Evolutionary conservation across 1,284 basidiomycete genomes (phyloP), one percentile per base, ranked within the genome.

Genomic region (Cutaneotrichosporon sp.): DNA sequence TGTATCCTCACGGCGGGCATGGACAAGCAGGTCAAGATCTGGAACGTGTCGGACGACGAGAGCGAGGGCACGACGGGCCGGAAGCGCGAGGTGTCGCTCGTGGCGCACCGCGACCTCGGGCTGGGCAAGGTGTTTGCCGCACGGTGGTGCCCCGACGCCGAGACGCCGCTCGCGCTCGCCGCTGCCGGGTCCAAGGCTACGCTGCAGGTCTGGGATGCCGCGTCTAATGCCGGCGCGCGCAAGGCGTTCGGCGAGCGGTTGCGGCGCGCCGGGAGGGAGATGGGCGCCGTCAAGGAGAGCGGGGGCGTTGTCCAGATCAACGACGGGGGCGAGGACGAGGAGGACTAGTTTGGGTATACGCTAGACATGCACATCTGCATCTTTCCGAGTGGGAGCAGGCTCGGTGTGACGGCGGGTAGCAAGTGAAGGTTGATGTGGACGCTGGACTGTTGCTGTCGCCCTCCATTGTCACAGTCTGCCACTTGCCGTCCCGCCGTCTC

Each of bases 81-180:
- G 36, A 89, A 89, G 80, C 83, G 87, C 54, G 87, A 87, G 61
- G 91, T 98, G 73, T 93, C 88, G 76, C 83, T 99, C 68, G 93
- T 94, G 6, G 89, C 89, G 0, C 89, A 88, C 13, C 82, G 94
- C 64, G 95, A 99, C 79, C 83, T 99, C n/a, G 95, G 92, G 47
- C 87, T 97, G 54, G 95, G 95, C 78, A 97, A 97, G 82, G 89
- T 99, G 20, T 99, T 99, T 80, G 89, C 93, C 1, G 84, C 89
- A 0, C 83, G 85, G 3, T 98, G 91, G 83, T 95, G 91, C 24
- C 95, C 97, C 0, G 93, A 98, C 76, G 62, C 72, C 14, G 75
- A 76, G 42, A 91, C 97, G 71, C 90, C 95, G 0, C 86, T 98
- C 56, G 97, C 92, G 1, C 78, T 99, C 50, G 95, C 95, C 1